These are phyloP conservation scores for Aspergillus pseudotamarii DNA, from an alignment of 2,329 filamentous ascomycete genomes.

Conservation along the genomic window DNA sequence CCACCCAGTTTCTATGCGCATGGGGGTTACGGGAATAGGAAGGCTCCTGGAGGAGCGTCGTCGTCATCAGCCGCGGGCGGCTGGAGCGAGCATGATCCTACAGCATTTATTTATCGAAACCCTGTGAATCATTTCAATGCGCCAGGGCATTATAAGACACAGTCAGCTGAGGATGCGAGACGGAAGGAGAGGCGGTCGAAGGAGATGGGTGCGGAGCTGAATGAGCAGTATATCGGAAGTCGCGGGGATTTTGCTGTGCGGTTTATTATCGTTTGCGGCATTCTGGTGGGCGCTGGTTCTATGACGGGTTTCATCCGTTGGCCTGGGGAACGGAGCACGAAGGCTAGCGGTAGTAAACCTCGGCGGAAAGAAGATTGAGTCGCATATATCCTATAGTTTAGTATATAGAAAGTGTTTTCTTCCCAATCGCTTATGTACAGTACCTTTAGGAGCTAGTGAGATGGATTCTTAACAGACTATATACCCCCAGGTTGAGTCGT, in stretches of 20 bases:
- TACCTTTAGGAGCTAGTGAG: not conserved
- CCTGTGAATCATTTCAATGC: slow-evolving; percentile 79
- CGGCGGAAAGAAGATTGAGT: slow-evolving; percentile 10
- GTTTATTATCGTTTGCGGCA: slow-evolving; percentile 44
- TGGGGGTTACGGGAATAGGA: slow-evolving; percentile 70
- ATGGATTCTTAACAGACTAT: not conserved
- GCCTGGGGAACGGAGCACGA: slow-evolving; percentile 6
- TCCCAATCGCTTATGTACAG: not conserved
- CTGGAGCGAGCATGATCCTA: slow-evolving; percentile 32
- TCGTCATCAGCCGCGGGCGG: slow-evolving; percentile 13
- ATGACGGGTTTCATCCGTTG: slow-evolving; percentile 31
- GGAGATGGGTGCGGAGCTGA: slow-evolving; percentile 39
- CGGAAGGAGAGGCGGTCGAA: slow-evolving; percentile 46
- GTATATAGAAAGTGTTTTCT: not conserved
- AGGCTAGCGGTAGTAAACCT: not conserved
- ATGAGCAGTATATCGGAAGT: slow-evolving; percentile 27
- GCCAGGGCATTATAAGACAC: slow-evolving; percentile 71
- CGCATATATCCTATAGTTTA: not conserved
- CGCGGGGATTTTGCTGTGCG: slow-evolving; percentile 34
- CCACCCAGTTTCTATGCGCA: slow-evolving; percentile 85
- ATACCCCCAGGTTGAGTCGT: not conserved
- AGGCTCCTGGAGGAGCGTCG: slow-evolving; percentile 14
- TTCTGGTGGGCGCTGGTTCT: slow-evolving; percentile 36
- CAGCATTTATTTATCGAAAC: slow-evolving; percentile 45
- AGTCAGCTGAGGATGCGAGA: slow-evolving; percentile 63